These are phyloP conservation scores for Acarospora socialis DNA, from an alignment of 2,329 filamentous ascomycete genomes.

Conservation along the genomic window DNA sequence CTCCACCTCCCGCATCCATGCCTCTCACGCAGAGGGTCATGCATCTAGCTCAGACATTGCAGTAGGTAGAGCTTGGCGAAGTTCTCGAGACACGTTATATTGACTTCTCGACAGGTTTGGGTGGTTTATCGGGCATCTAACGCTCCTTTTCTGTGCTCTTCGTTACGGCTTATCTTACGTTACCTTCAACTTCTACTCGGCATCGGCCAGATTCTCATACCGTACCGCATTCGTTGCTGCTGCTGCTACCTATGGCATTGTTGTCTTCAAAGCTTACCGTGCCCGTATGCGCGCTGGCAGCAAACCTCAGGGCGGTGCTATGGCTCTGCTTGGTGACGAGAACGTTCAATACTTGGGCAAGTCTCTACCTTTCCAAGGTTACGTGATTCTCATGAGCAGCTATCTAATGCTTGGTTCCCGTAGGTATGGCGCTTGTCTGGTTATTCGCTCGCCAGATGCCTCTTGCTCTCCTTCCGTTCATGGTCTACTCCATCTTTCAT, in stretches of 20 bases:
- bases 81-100: slow-evolving; percentile 11
- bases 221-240: slow-evolving; percentile 81
- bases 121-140: slow-evolving; percentile 78
- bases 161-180: slow-evolving; percentile 79
- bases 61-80: slow-evolving; percentile 56
- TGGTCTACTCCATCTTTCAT: slow-evolving; percentile 96
- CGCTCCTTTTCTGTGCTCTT: slow-evolving; percentile 65
- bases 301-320: slow-evolving; percentile 43
- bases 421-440: slow-evolving; percentile 91
- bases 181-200: slow-evolving; percentile 71
- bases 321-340: slow-evolving; percentile 69
- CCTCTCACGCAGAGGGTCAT: slow-evolving; percentile 62
- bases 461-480: slow-evolving; percentile 82
- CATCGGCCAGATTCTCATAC: slow-evolving; percentile 70
- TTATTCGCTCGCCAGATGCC: slow-evolving; percentile 81
- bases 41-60: slow-evolving; percentile 72
- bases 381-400: slow-evolving; percentile 6
- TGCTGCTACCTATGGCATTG: slow-evolving; percentile 87
- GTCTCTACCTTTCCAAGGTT: slow-evolving; percentile 28
- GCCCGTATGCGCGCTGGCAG: slow-evolving; percentile 64
- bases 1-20: slow-evolving; percentile 54
- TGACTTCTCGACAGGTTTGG: slow-evolving; percentile 34
- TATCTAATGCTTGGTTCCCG: too few relatives aligned
- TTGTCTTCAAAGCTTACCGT: slow-evolving; percentile 94
- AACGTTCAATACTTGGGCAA: slow-evolving; percentile 94